Percentiles rank a stretch among this genome's conserved stretches.
phyloP scores from a whole-genome alignment of 345 rosid genomes.

The Hibiscus syriacus region DNA sequence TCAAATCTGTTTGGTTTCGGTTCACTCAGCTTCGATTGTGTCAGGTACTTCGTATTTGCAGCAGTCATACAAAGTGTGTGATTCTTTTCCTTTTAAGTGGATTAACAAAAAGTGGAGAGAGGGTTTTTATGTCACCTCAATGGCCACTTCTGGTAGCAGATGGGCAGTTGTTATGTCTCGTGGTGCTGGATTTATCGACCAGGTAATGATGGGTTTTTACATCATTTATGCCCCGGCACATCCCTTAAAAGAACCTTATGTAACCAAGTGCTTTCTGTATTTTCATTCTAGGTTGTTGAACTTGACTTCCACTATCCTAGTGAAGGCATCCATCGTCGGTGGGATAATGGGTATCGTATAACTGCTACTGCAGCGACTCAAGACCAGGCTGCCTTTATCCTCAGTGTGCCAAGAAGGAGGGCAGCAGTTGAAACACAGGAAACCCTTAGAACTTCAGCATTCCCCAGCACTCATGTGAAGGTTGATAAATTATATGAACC shows the following conservation, averaged over 20 bases:
- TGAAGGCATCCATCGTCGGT: slow-evolving; percentile 86
- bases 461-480: slow-evolving; percentile 92
- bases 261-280: background rate
- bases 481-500: slow-evolving; percentile 24
- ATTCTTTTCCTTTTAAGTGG: slow-evolving; percentile 92
- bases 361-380: slow-evolving; percentile 92
- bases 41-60: slow-evolving; percentile 74
- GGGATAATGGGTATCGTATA: slow-evolving; percentile 84
- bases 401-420: slow-evolving; percentile 67
- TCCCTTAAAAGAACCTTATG: background rate
- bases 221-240: background rate
- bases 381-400: slow-evolving; percentile 92
- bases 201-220: slow-evolving; percentile 36
- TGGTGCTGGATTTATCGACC: slow-evolving; percentile 71
- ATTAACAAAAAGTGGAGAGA: slow-evolving; percentile 97
- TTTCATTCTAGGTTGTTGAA: slow-evolving; percentile 67
- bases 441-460: slow-evolving; percentile 83
- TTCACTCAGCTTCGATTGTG: slow-evolving; percentile 7
- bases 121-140: slow-evolving; percentile 82
- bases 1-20: background rate
- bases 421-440: slow-evolving; percentile 87
- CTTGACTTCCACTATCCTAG: slow-evolving; percentile 97
- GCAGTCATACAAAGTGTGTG: slow-evolving; percentile 94
- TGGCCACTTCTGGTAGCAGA: slow-evolving; percentile 90
- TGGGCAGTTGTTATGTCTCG: slow-evolving; percentile 99